Conservation (phyloP, 805 yeast genomes). For the Candida schatavii region DNA sequence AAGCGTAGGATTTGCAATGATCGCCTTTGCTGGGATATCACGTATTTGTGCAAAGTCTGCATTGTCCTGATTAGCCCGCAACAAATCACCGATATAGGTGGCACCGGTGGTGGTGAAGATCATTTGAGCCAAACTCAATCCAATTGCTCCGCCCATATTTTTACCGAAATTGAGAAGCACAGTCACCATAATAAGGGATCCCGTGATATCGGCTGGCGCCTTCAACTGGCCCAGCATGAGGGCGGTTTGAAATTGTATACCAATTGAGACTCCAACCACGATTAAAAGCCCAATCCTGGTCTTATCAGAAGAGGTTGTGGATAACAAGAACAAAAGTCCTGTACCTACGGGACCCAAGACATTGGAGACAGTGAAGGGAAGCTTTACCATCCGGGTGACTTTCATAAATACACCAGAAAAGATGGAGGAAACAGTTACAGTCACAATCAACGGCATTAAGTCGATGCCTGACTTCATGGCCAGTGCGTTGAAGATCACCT, state of each 20-base stretch:
- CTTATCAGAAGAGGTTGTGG: constrained; percentile 17
- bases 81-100: constrained; percentile 11
- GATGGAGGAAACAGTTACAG: constrained; percentile 32
- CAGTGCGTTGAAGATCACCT: constrained; percentile 32
- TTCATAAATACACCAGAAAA: constrained; percentile 30
- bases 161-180: constrained; percentile 31
- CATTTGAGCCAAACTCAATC: constrained; percentile 30
- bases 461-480: constrained; percentile 38
- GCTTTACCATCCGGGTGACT: constrained; percentile 26
- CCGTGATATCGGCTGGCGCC: constrained; percentile 35
- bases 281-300: constrained; percentile 33
- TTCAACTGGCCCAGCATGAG: constrained; percentile 33
- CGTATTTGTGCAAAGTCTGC: constrained; percentile 12
- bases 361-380: constrained; percentile 28
- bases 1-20: constrained; percentile 25
- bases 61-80: neutral
- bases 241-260: constrained; percentile 36
- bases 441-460: constrained; percentile 32
- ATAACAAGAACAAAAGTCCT: constrained; percentile 29
- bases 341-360: constrained; percentile 31
- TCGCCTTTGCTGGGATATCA: constrained; percentile 11
- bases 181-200: constrained; percentile 34
- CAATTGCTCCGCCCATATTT: constrained; percentile 31
- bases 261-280: constrained; percentile 32
- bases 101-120: constrained; percentile 23